A percentile compares a stretch with the other conserved stretches of the same genome.
phyloP scores from a whole-genome alignment of 2,329 filamentous ascomycete genomes.

The Ciborinia camelliae region DNA sequence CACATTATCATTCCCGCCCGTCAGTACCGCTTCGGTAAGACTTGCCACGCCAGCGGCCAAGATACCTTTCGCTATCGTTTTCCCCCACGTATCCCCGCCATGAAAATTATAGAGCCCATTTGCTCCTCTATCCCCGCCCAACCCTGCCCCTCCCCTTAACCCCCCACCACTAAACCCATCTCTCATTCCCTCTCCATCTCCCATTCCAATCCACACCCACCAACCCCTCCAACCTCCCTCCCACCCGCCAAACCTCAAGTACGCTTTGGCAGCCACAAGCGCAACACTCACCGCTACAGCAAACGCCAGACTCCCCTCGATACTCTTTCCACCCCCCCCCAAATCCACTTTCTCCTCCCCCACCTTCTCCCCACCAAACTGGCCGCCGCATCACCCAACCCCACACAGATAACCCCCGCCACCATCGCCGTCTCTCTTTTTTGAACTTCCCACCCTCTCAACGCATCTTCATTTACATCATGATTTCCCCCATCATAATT shows the following conservation, averaged over 20 bases:
- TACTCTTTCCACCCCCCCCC: constrained; percentile 92
- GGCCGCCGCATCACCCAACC: constrained; percentile 90
- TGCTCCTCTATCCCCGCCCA: neutral
- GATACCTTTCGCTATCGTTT: constrained; percentile 54
- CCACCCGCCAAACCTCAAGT: constrained; percentile 76
- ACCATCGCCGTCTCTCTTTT: constrained; percentile 83
- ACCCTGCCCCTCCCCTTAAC: neutral
- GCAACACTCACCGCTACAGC: constrained; percentile 73
- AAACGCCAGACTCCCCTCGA: constrained; percentile 85
- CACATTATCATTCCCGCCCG: constrained; percentile 97
- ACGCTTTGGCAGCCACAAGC: constrained; percentile 64
- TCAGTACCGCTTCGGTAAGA: constrained; percentile 90
- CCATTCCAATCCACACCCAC: neutral
- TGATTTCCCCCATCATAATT: neutral
- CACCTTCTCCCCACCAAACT: constrained; percentile 84
- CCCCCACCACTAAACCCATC: neutral
- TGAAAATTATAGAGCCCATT: neutral
- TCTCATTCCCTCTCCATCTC: neutral
- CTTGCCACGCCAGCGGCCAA: constrained; percentile 78
- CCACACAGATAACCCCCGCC: constrained; percentile 88
- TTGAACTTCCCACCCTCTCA: constrained; percentile 71
- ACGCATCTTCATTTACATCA: constrained; percentile 46
- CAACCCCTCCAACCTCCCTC: constrained; percentile 64
- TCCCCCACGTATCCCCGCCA: neutral
- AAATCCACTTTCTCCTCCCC: constrained; percentile 87